Evolutionary conservation across 2,329 filamentous ascomycete species (phyloP).

Genomic region (Venturia oleaginea): DNA sequence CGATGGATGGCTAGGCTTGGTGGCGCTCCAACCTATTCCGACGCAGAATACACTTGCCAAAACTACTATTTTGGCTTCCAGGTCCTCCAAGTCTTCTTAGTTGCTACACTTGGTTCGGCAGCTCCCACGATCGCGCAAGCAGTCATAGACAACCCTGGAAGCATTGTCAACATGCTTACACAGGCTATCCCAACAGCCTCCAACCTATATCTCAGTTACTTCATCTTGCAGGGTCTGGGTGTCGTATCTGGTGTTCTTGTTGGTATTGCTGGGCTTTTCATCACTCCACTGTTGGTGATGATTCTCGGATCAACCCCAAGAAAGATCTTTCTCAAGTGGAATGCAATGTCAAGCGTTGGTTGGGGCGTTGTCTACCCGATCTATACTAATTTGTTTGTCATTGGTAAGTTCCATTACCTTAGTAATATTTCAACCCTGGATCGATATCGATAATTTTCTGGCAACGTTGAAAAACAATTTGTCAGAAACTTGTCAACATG

Average conservation of each 20-base stretch:
- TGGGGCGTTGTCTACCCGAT: slow-evolving; percentile 40
- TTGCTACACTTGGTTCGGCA: slow-evolving; percentile 31
- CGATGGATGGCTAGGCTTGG: slow-evolving; percentile 29
- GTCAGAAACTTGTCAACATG: no score
- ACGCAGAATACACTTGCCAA: slow-evolving; percentile 34
- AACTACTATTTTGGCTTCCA: slow-evolving; percentile 33
- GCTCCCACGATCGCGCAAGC: slow-evolving; percentile 24
- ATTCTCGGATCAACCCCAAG: slow-evolving; percentile 24
- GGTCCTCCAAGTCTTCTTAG: slow-evolving; percentile 34
- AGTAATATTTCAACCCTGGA: background rate
- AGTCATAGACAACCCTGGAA: slow-evolving; percentile 25
- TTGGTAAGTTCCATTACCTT: slow-evolving; percentile 19
- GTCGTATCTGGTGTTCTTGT: slow-evolving; percentile 22
- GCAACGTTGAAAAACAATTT: no score
- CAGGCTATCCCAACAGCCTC: slow-evolving; percentile 28
- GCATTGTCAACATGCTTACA: slow-evolving; percentile 26
- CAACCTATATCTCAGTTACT: slow-evolving; percentile 35
- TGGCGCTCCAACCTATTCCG: slow-evolving; percentile 31
- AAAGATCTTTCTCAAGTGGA: slow-evolving; percentile 36
- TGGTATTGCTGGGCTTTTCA: slow-evolving; percentile 22
- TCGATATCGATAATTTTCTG: no score
- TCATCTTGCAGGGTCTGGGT: slow-evolving; percentile 29
- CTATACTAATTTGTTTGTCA: slow-evolving; percentile 36
- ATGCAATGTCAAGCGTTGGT: slow-evolving; percentile 33
- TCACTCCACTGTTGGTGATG: slow-evolving; percentile 23